Evolutionary conservation across 2,329 filamentous ascomycete species (phyloP).

Genomic region (Colletotrichum phormii): DNA sequence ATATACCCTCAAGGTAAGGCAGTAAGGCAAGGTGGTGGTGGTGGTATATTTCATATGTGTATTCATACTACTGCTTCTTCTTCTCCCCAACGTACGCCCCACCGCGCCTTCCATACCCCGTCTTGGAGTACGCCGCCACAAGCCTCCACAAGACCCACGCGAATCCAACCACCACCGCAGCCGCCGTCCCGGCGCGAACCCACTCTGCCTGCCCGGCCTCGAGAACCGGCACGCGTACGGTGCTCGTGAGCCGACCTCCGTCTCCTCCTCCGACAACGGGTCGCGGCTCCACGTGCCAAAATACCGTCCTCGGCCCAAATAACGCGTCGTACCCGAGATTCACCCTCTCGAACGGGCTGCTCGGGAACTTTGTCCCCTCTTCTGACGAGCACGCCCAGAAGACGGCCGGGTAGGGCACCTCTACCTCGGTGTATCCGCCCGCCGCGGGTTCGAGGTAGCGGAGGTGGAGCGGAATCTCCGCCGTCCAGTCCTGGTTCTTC

Average conservation of each 20-base stretch:
- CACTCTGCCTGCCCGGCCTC: conserved; percentile 61
- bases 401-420: conserved; percentile 83
- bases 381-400: conserved; percentile 90
- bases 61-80: conserved; percentile 17
- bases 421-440: conserved; percentile 63
- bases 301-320: conserved; percentile 81
- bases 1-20: too few species aligned
- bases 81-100: conserved; percentile 28
- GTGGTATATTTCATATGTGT: too few species aligned
- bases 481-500: conserved; percentile 66
- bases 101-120: conserved; percentile 44
- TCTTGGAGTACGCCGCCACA: conserved; percentile 48
- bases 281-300: conserved; percentile 80
- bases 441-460: conserved; percentile 78
- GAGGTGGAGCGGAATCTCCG: conserved; percentile 83
- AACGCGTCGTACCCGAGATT: conserved; percentile 87
- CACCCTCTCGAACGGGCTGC: conserved; percentile 87
- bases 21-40: too few species aligned
- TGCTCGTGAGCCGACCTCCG: conserved; percentile 59
- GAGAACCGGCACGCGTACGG: conserved; percentile 74
- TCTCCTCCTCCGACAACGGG: conserved; percentile 42
- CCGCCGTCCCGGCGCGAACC: conserved; percentile 67
- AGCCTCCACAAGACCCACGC: conserved; percentile 77
- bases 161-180: conserved; percentile 72
- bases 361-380: conserved; percentile 73